A percentile compares a stretch with the other conserved stretches of the same genome.
These are phyloP conservation scores for Saccharomycopsis sp. DNA, from an alignment of 805 yeast genomes.

Conservation along the genomic window DNA sequence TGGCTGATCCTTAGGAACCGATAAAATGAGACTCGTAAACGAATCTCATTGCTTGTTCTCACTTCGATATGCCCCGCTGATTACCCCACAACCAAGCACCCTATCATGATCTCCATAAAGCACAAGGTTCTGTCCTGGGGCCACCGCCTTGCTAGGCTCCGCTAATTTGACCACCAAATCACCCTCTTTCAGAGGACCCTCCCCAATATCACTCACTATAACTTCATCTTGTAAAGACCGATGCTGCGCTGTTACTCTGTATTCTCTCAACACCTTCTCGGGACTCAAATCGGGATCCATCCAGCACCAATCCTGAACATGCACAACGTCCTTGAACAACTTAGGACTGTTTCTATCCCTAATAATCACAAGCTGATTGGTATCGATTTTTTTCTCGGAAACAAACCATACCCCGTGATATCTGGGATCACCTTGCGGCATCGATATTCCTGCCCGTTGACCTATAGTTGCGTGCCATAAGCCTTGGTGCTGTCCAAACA, in stretches of 20 bases:
- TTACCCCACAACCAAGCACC: slow-evolving; percentile 61
- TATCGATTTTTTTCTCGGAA: slow-evolving; percentile 54
- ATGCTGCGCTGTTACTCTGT: slow-evolving; percentile 48
- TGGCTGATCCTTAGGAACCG: too few relatives aligned
- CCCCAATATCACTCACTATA: slow-evolving; percentile 27
- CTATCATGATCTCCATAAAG: slow-evolving; percentile 53
- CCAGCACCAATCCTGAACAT: slow-evolving; percentile 47
- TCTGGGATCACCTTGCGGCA: slow-evolving; percentile 84
- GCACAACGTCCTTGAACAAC: slow-evolving; percentile 42
- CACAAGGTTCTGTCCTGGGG: slow-evolving; percentile 84
- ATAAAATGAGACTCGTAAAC: too few relatives aligned
- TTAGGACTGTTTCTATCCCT: slow-evolving; percentile 55
- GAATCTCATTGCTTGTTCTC: too few relatives aligned
- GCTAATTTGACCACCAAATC: slow-evolving; percentile 33
- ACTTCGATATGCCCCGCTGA: slow-evolving; percentile 22
- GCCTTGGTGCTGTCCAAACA: slow-evolving; percentile 81
- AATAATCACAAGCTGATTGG: slow-evolving; percentile 76
- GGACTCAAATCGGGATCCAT: slow-evolving; percentile 25
- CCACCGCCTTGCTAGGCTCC: slow-evolving; percentile 60
- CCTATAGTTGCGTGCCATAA: slow-evolving; percentile 96
- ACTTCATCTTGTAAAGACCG: slow-evolving; percentile 67
- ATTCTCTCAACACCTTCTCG: slow-evolving; percentile 7
- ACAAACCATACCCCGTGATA: slow-evolving; percentile 84
- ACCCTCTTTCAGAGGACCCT: slow-evolving; percentile 17
- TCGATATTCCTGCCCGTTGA: slow-evolving; percentile 67